Percentiles rank a stretch among this genome's conserved stretches.
These are phyloP conservation scores for Vinca minor DNA, from an alignment of 257 asterid genomes.

Conservation along the genomic window DNA sequence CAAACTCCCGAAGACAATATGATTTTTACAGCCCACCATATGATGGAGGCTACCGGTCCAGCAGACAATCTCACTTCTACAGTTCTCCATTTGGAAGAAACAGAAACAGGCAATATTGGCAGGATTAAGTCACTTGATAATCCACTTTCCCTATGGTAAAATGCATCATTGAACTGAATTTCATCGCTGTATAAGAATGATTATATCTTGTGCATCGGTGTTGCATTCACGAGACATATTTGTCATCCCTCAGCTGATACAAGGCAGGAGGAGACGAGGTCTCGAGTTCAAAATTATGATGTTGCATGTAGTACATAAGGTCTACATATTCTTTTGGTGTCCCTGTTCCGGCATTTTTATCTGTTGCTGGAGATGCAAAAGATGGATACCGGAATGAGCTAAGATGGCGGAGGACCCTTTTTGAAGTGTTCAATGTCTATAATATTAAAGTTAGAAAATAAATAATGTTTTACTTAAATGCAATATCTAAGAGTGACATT, in stretches of 20 bases:
- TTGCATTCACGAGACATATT: background rate
- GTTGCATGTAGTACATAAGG: too few species aligned
- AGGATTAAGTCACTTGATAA: constrained; percentile 31
- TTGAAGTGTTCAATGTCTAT: too few species aligned
- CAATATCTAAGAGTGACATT: too few species aligned
- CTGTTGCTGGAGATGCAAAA: too few species aligned
- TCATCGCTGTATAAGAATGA: background rate
- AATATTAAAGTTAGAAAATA: too few species aligned
- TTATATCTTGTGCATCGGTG: background rate
- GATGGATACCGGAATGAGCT: too few species aligned
- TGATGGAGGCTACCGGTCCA: constrained; percentile 35
- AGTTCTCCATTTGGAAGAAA: constrained; percentile 45
- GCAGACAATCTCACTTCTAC: constrained; percentile 35
- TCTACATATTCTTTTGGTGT: too few species aligned
- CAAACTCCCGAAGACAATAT: constrained; percentile 36
- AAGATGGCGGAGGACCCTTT: too few species aligned
- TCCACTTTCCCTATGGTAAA: constrained; percentile 39
- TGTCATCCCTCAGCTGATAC: background rate
- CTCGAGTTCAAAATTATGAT: too few species aligned
- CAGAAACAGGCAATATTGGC: constrained; percentile 46
- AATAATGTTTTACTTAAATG: too few species aligned
- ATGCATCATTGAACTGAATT: background rate
- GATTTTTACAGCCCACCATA: constrained; percentile 51
- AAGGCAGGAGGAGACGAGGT: too few species aligned
- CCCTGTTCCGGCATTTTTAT: too few species aligned